Base-by-base conservation (phyloP, 441 rosid genomes). In the Gossypium davidsonii region DNA sequence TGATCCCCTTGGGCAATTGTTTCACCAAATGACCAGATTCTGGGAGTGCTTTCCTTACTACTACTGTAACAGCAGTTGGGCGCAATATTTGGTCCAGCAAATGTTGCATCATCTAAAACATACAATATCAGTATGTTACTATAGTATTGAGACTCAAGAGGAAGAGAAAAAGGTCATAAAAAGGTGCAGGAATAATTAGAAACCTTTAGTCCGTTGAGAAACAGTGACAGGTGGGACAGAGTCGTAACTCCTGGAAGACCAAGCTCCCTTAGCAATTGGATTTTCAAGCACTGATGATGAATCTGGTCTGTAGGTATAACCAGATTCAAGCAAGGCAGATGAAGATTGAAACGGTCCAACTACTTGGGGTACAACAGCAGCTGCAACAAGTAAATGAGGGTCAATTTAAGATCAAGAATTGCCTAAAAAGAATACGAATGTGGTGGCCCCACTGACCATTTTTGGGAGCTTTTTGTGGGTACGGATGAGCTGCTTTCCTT, bases 401-500 rank as follows among this genome's bases (percentile, higher is more conserved):
- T 75, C 57, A 76, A 68, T 46, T 52, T 51, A 79, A 23, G 70
- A 68, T 72, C 12, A 58, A 58, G 66, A 58, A 63, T 14, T 56
- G 34, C 21, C 61, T 20, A 70, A 39, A n/a, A 11, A 57, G 58
- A 8, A 20, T 70, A 31, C 17, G 0, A 59, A 60, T 67, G 71
- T 23, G 26, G 18, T 44, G 20, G 28, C 4, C 7, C 25, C 21
- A 69, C 66, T 67, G 1, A 88, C 97, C 92, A 75, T 53, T 82
- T 84, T 89, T 92, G 65, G 93, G 83, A 44, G 98, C 93, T 75
- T 92, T 94, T 15, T 89, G 97, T 23, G 98, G 99, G 80, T 94
- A 94, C 1, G 99, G 98, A 85, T 89, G 98, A 77, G 82, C 75
- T 14, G 99, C 97, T 84, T 94, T 94, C 85, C 97, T 87, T 84